Percentiles rank a stretch among this genome's conserved stretches.
phyloP scores from a whole-genome alignment of 1,284 basidiomycete genomes.

The Fistulinella cinereoalba region DNA sequence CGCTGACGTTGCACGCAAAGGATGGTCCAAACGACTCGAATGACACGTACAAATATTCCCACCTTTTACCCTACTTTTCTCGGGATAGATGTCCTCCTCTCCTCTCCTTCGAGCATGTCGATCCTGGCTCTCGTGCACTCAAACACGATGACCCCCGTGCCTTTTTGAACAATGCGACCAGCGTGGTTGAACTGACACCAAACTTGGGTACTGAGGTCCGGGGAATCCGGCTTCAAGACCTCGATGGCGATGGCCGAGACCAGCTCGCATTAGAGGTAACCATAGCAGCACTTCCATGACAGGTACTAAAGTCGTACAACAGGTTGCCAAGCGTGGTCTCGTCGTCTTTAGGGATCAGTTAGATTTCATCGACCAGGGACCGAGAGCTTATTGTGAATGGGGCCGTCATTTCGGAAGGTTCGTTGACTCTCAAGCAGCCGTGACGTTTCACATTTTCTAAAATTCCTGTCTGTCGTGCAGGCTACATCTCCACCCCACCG shows the following conservation, averaged over 20 bases:
- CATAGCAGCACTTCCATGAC: not conserved
- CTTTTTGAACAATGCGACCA: slow-evolving; percentile 63
- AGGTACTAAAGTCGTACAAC: slow-evolving; percentile 11
- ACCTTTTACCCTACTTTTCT: slow-evolving; percentile 65
- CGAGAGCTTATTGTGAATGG: slow-evolving; percentile 72
- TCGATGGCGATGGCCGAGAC: slow-evolving; percentile 64
- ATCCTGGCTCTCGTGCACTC: slow-evolving; percentile 70
- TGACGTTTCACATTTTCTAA: not conserved
- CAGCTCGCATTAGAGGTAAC: slow-evolving; percentile 74
- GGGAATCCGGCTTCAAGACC: slow-evolving; percentile 65
- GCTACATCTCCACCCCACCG: slow-evolving; percentile 78
- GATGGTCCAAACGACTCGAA: slow-evolving; percentile 17
- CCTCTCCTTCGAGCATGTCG: slow-evolving; percentile 68
- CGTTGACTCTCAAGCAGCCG: slow-evolving; percentile 11
- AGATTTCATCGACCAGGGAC: slow-evolving; percentile 66
- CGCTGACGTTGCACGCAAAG: slow-evolving; percentile 28
- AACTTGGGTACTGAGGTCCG: slow-evolving; percentile 72
- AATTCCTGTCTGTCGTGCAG: slow-evolving; percentile 40
- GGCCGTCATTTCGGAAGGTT: slow-evolving; percentile 64
- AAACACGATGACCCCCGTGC: slow-evolving; percentile 59
- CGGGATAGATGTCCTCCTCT: slow-evolving; percentile 63
- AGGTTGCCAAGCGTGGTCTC: slow-evolving; percentile 78
- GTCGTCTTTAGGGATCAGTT: slow-evolving; percentile 72
- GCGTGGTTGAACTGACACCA: slow-evolving; percentile 65
- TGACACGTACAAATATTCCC: slow-evolving; percentile 56